A percentile compares a stretch with the other conserved stretches of the same genome.
phyloP scores from a whole-genome alignment of 352 stramenopile genomes.

The Phytophthora macrochlamydospora region DNA sequence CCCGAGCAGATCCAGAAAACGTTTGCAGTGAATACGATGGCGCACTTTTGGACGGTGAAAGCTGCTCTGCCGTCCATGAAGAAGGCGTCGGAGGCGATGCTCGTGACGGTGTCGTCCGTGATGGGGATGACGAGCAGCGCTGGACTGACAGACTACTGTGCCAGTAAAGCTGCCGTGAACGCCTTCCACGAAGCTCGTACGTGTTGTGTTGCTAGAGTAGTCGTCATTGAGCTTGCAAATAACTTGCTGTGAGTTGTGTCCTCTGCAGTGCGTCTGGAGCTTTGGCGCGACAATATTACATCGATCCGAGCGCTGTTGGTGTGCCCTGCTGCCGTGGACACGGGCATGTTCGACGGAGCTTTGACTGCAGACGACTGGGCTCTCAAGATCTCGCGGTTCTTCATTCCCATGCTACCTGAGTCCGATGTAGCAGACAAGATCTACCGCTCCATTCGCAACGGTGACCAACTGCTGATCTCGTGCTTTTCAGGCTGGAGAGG shows the following conservation, averaged over 20 bases:
- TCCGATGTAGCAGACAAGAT: conserved; percentile 58
- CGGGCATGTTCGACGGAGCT: conserved; percentile 77
- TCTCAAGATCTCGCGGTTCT: conserved; percentile 33
- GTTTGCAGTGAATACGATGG: conserved; percentile 67
- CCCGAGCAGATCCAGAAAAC: conserved; percentile 51
- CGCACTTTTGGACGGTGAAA: conserved; percentile 80
- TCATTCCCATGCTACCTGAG: conserved; percentile 61
- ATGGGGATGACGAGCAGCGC: conserved; percentile 76
- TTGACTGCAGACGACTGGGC: conserved; percentile 47
- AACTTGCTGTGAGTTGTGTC: neutral
- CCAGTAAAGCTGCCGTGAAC: conserved; percentile 75
- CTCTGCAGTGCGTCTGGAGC: conserved; percentile 70
- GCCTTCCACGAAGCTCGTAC: conserved; percentile 74
- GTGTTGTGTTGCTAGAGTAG: conserved; percentile 2
- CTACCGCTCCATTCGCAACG: conserved; percentile 51
- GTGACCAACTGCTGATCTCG: conserved; percentile 68
- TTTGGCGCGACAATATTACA: conserved; percentile 58
- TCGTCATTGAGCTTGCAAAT: conserved; percentile 1
- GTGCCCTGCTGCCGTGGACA: conserved; percentile 74
- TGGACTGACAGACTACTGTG: conserved; percentile 75
- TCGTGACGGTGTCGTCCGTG: conserved; percentile 82
- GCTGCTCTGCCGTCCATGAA: conserved; percentile 71
- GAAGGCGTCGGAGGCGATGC: conserved; percentile 42
- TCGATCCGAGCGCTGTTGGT: conserved; percentile 77
- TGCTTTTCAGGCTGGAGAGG: conserved; percentile 67